phyloP scores from a whole-genome alignment of 163 green algal species.

The Scenedesmus sp. region DNA sequence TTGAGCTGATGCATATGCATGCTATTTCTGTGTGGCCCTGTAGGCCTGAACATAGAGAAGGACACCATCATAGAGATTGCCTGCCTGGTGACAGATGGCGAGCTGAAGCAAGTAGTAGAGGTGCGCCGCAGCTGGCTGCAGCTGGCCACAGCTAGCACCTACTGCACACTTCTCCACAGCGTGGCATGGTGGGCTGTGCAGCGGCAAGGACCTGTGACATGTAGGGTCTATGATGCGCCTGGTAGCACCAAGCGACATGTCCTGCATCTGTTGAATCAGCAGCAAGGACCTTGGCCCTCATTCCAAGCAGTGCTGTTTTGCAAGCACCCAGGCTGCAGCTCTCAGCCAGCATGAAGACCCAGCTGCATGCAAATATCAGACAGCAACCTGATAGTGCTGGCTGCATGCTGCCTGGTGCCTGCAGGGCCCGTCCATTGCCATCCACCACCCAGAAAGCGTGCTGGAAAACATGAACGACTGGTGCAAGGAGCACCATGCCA shows the following conservation, averaged over 20 bases:
- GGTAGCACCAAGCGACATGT: no score
- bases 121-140: conserved; percentile 47
- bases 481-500: conserved; percentile 91
- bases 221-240: no score
- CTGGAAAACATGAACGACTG: conserved; percentile 94
- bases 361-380: not conserved
- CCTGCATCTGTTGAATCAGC: not conserved
- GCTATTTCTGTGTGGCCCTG: not conserved
- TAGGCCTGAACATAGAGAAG: conserved; percentile 86
- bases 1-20: not conserved
- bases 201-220: not conserved
- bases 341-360: not conserved
- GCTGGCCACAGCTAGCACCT: not conserved
- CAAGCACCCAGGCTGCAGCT: not conserved
- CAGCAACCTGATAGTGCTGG: not conserved
- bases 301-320: not conserved
- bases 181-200: not conserved
- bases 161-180: not conserved
- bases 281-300: not conserved
- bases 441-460: conserved; percentile 87
- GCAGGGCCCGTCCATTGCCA: conserved; percentile 89
- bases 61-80: conserved; percentile 95
- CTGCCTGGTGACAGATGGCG: conserved; percentile 90
- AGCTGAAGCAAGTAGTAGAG: conserved; percentile 71
- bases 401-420: not conserved